Percentiles rank a stretch among this genome's conserved stretches.
Evolutionary conservation across 2,329 filamentous ascomycete species (phyloP).

Genomic region (Byssothecium circinans): DNA sequence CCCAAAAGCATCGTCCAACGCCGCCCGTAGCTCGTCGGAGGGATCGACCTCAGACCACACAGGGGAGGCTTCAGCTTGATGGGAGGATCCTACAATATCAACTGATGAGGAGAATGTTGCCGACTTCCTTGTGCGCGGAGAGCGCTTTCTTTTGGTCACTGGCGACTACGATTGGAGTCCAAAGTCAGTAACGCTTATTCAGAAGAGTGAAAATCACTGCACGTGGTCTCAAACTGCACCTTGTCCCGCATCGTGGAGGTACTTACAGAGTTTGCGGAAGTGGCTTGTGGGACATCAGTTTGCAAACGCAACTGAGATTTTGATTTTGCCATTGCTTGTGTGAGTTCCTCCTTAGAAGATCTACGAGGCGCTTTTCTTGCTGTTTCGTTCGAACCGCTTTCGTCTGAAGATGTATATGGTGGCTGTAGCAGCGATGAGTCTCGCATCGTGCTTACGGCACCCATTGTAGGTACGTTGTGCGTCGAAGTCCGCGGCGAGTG

Average conservation of each 20-base stretch:
- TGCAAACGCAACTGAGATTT: conserved; percentile 19
- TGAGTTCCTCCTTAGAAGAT: not conserved
- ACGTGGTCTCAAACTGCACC: too few relatives aligned
- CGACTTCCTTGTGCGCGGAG: conserved; percentile 12
- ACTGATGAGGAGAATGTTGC: conserved; percentile 14
- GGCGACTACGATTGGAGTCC: conserved; percentile 13
- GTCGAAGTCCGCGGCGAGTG: conserved; percentile 10
- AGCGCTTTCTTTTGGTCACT: conserved; percentile 15
- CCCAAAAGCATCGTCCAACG: conserved; percentile 19
- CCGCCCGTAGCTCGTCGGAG: conserved; percentile 22
- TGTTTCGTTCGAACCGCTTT: conserved; percentile 2
- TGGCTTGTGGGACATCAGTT: conserved; percentile 22
- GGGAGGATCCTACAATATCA: not conserved
- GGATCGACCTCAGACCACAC: conserved; percentile 21
- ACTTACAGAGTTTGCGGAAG: conserved; percentile 18
- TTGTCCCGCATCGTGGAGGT: too few relatives aligned
- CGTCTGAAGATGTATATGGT: conserved; percentile 1
- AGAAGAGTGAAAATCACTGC: too few relatives aligned
- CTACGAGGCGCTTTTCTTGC: not conserved
- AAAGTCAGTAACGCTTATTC: too few relatives aligned
- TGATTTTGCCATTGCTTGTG: not conserved
- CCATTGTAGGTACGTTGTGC: not conserved
- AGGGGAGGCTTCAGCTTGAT: conserved; percentile 12
- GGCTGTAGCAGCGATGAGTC: conserved; percentile 3
- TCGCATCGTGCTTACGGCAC: not conserved